A percentile compares a stretch with the other conserved stretches of the same genome.
Conservation (phyloP, 2,329 filamentous ascomycete species). For the Hansfordia pulvinata region DNA sequence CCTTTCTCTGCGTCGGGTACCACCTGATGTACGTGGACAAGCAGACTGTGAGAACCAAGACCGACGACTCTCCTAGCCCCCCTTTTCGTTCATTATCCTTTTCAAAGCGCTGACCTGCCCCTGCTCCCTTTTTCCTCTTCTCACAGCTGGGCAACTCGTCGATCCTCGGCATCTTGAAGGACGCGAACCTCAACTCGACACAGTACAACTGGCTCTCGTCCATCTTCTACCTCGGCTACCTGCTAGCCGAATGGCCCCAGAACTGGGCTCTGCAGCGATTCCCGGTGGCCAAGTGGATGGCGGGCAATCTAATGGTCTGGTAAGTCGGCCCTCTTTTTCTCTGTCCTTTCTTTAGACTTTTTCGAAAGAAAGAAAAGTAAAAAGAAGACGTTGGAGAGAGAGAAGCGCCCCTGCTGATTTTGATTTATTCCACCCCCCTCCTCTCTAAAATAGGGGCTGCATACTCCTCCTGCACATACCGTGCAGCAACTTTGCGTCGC, state of each 20-base stretch:
- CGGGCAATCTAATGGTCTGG: slow-evolving; percentile 24
- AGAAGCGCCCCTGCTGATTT: no score
- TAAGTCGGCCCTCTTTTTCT: no score
- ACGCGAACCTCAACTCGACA: slow-evolving; percentile 9
- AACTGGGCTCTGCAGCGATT: slow-evolving; percentile 17
- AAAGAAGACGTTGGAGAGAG: no score
- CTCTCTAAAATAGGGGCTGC: no score
- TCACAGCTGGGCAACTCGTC: slow-evolving; percentile 13
- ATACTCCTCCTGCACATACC: slow-evolving; percentile 11
- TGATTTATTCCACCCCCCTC: no score
- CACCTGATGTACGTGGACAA: slow-evolving; percentile 15
- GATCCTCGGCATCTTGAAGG: slow-evolving; percentile 10
- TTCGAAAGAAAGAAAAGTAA: no score
- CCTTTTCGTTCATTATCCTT: no score
- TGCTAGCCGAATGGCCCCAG: slow-evolving; percentile 27
- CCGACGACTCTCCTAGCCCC: no score
- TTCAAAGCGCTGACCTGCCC: no score
- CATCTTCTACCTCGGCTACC: slow-evolving; percentile 18
- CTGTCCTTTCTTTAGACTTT: no score
- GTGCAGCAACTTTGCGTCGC: slow-evolving; percentile 7
- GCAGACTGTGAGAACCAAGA: no score
- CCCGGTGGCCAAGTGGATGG: slow-evolving; percentile 20
- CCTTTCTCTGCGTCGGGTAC: slow-evolving; percentile 13
- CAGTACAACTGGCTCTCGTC: slow-evolving; percentile 12
- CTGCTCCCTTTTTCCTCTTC: no score